Percentiles rank a stretch among this genome's conserved stretches.
phyloP scores from a whole-genome alignment of 176 grass and related monocot genomes.

The Paspalum notatum region DNA sequence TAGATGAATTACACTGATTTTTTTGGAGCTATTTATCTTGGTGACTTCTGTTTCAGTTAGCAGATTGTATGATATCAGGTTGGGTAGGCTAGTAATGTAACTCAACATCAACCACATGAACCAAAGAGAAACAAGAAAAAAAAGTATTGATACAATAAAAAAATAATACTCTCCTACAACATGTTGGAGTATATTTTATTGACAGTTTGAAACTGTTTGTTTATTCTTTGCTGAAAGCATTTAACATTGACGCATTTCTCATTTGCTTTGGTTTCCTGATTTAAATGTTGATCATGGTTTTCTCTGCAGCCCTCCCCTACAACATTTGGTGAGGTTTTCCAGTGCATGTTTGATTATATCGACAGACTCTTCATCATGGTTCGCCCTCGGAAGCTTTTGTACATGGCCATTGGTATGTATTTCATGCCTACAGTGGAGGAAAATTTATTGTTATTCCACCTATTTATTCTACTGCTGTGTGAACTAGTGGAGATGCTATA shows the following conservation, averaged over 20 bases:
- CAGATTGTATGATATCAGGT: background rate
- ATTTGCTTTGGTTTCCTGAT: background rate
- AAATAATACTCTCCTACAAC: no score
- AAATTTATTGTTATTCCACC: constrained; percentile 12
- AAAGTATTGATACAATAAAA: background rate
- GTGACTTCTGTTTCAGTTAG: constrained; percentile 4
- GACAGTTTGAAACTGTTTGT: background rate
- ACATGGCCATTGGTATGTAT: constrained; percentile 93
- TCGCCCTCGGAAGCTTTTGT: constrained; percentile 88
- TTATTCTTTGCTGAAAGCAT: background rate
- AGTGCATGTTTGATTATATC: constrained; percentile 99
- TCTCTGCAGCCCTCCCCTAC: constrained; percentile 74
- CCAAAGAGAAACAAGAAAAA: constrained; percentile 1
- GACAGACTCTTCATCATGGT: constrained; percentile 94
- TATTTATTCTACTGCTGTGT: background rate
- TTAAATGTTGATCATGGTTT: constrained; percentile 20
- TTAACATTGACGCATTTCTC: background rate
- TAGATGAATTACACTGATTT: background rate
- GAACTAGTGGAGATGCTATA: constrained; percentile 1
- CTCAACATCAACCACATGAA: background rate
- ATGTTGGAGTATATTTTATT: background rate
- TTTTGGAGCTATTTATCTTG: background rate
- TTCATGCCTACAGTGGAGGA: background rate
- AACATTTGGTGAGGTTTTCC: constrained; percentile 90
- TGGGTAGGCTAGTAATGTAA: background rate